Base-by-base conservation (phyloP, 2,329 filamentous ascomycete genomes). In the Fusarium austroafricanum region DNA sequence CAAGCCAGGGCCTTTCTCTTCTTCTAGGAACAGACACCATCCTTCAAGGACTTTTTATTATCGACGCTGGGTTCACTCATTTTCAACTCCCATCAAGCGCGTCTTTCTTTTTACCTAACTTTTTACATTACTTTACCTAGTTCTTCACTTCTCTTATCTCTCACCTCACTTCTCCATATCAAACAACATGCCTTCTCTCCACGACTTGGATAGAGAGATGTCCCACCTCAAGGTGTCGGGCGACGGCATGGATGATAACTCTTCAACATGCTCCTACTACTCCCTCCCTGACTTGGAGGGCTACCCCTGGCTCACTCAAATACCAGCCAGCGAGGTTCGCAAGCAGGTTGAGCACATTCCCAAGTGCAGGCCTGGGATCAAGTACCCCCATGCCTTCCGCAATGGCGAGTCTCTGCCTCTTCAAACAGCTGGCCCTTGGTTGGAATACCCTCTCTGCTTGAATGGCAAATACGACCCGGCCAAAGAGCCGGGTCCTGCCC, bases 191-290 rank as follows among this genome's bases (percentile, higher is more conserved):
- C 23, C 33, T 45, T 58, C 39, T 10, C 49, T 58, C 15, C 26
- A 18, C 10, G 33, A 45, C 6, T n/a, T 60, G 29, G 47, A 53
- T 7, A 20, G 42, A 3, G 21, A 44, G 15, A 60, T 59, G 59
- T 47, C 44, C 7, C 55, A 55, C 5, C 21, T 58, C 17, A 38
- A 23, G 8, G 11, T 43, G 14, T 62, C 59, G 5, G 38, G 55
- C 5, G 33, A 61, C 15, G 38, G 60, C 26, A 60, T 54, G 37
- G 47, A 60, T 23, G 59, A 60, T n/a, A 35, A n/a, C n/a, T 43
- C n/a, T 2, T 60, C 59, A 10, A 33, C 46, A 28, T 54, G 42
- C 31, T 62, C 59, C 4, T 54, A 62, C 28, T 63, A 50, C 23
- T 63, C 55, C 4, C 55, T 63, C 2, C 15, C 60, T 0, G 49